Base-by-base conservation (phyloP, 1,284 basidiomycete species). In the Mrakiaceae sp. region DNA sequence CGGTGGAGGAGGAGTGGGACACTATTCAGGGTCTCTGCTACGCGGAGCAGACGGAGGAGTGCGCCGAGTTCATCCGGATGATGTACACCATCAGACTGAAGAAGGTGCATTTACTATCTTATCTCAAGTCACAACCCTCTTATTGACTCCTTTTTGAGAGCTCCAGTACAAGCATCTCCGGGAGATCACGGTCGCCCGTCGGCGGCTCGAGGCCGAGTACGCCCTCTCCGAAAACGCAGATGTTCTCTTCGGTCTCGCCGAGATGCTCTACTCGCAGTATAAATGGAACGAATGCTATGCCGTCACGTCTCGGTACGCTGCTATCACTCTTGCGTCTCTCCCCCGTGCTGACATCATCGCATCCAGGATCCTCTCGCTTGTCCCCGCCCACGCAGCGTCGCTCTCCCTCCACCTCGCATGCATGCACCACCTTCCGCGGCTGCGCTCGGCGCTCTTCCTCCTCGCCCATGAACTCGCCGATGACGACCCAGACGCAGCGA, bases 401-500 rank as follows among this genome's bases (percentile, higher is more conserved):
- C 85, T 98, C 77, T 90, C 94, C 0, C 76, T 98, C 60, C 95
- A 98, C 74, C 85, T 98, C 50, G 92, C 93, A 3, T 98, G 95
- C 82, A 95, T 98, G 88, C 88, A 93, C 73, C 92, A 98, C 76
- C 81, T 98, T 42, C 84, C 86, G 16, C 86, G 94, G 73, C 80
- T 98, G 10, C 88, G 93, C 69, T 92, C 93, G 1, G 87, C 88
- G 68, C 82, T 99, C 1, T 99, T 97, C 77, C 85, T 98, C 68
- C 82, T 98, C 44, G 94, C 96, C 0, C 96, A 98, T 73, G 88
- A 95, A 71, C 82, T 99, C 70, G 93, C 98, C 10, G 90, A 96
- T 60, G 84, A 84, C 58, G 92, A 97, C 72, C 94, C 96, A 0
- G 89, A 94, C 71, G 87, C 88, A 53, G 86, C 92, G 0, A 84